These are phyloP conservation scores for Rhodotorula sphaerocarpa DNA, from an alignment of 768 basidiomycete species.

Conservation along the genomic window DNA sequence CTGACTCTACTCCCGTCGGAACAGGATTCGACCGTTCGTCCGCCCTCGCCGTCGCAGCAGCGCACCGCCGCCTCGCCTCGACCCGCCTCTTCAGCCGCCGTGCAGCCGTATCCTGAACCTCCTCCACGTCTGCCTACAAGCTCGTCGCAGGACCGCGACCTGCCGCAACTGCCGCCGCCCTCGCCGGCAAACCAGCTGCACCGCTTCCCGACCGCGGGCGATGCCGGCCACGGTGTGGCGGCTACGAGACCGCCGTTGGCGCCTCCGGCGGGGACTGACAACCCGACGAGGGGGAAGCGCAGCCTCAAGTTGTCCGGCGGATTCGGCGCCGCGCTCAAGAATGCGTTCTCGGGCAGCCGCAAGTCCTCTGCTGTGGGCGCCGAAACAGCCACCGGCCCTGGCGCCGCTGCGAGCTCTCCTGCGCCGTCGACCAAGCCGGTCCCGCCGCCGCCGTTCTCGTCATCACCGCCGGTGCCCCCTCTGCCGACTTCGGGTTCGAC, in stretches of 20 bases:
- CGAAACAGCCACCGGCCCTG: too few relatives aligned
- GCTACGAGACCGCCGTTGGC: too few relatives aligned
- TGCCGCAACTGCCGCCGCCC: neutral
- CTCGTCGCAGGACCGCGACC: neutral
- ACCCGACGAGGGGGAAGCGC: neutral
- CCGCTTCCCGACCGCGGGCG: too few relatives aligned
- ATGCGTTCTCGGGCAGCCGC: slow-evolving; percentile 2
- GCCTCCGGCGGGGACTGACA: neutral
- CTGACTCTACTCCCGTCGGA: neutral
- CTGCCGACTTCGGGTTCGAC: too few relatives aligned
- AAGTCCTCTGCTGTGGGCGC: too few relatives aligned
- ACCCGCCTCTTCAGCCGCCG: neutral
- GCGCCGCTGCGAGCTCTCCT: too few relatives aligned
- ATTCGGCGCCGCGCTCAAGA: slow-evolving; percentile 22
- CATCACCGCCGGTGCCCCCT: neutral
- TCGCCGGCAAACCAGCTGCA: too few relatives aligned
- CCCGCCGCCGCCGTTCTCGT: neutral
- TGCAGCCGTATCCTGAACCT: too few relatives aligned
- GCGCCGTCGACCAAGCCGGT: too few relatives aligned
- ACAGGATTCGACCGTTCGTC: neutral
- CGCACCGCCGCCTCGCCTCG: neutral
- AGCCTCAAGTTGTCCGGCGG: slow-evolving; percentile 6
- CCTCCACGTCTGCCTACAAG: too few relatives aligned
- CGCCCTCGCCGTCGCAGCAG: neutral
- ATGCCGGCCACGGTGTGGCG: too few relatives aligned